Evolutionary conservation across 225 moss, liverwort and hornwort species (phyloP).

Genomic region (Climacium dendroides): DNA sequence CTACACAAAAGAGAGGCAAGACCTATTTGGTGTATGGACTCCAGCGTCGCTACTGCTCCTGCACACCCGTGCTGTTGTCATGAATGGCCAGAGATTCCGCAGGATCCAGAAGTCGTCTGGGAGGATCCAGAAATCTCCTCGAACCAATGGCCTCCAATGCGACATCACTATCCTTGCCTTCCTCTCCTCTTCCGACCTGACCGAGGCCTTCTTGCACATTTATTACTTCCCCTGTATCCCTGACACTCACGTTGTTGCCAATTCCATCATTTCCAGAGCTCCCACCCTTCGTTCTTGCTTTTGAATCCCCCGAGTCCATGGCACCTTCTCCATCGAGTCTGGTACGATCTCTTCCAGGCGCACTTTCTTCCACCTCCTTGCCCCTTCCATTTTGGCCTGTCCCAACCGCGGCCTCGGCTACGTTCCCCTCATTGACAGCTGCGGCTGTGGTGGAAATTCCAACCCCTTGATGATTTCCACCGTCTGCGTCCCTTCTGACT

Average conservation of each 20-base stretch:
- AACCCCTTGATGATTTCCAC: constrained; percentile 14
- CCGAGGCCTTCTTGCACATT: constrained; percentile 19
- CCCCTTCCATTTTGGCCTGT: constrained; percentile 10
- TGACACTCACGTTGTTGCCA: constrained; percentile 7
- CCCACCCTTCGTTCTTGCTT: constrained; percentile 4
- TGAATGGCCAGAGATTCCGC: neutral
- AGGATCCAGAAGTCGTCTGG: constrained; percentile 3
- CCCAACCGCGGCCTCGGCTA: constrained; percentile 1
- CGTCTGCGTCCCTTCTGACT: constrained; percentile 18
- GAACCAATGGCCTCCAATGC: neutral
- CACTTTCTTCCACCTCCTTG: constrained; percentile 21
- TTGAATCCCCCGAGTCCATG: constrained; percentile 1
- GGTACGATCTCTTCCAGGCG: constrained; percentile 1
- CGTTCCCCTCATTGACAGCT: constrained; percentile 10
- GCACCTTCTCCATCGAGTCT: constrained; percentile 8
- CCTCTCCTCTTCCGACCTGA: constrained; percentile 11
- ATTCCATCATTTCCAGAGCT: constrained; percentile 1
- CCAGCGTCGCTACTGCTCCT: constrained; percentile 11
- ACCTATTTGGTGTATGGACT: neutral
- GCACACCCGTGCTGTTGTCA: constrained; percentile 6
- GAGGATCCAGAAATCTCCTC: constrained; percentile 2
- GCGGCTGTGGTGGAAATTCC: neutral
- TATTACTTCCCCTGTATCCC: constrained; percentile 40
- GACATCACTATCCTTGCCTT: neutral
- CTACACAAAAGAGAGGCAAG: constrained; percentile 22